Evolutionary conservation across 1,284 basidiomycete species (phyloP).

Genomic region (Marasmius sp.): DNA sequence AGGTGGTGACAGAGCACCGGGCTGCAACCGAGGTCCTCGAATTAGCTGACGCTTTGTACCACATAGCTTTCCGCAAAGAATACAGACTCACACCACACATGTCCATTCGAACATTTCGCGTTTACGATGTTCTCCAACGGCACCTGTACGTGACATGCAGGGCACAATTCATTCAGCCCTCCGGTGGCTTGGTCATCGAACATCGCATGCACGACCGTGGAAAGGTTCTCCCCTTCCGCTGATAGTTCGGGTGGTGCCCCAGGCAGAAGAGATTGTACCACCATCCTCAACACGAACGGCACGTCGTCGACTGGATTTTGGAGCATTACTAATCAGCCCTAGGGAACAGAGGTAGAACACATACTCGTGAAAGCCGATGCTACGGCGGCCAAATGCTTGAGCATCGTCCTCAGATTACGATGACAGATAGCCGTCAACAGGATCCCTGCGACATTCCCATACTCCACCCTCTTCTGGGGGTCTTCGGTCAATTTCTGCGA

Average conservation of each 20-base stretch:
- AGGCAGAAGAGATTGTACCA: constrained; percentile 52
- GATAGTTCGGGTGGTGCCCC: constrained; percentile 49
- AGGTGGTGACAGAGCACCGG: constrained; percentile 71
- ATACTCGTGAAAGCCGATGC: constrained; percentile 44
- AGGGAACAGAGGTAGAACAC: constrained; percentile 13
- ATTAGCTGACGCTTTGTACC: constrained; percentile 1
- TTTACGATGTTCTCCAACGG: constrained; percentile 54
- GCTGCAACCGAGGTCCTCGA: constrained; percentile 34
- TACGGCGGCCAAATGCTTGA: constrained; percentile 55
- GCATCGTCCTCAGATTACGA: constrained; percentile 51
- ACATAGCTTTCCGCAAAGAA: neutral
- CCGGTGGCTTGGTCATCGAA: constrained; percentile 23
- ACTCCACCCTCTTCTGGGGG: constrained; percentile 40
- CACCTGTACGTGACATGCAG: constrained; percentile 62
- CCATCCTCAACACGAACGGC: constrained; percentile 55
- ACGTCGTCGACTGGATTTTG: constrained; percentile 47
- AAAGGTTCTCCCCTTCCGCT: constrained; percentile 49
- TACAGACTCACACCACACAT: constrained; percentile 57
- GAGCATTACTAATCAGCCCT: constrained; percentile 1
- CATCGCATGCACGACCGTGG: constrained; percentile 35
- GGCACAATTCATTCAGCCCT: constrained; percentile 58
- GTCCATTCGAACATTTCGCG: constrained; percentile 65
- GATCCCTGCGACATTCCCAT: constrained; percentile 47
- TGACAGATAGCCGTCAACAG: constrained; percentile 54
- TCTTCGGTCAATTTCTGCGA: constrained; percentile 45